phyloP scores from a whole-genome alignment of 352 stramenopile genomes.

The Phytophthora cactorum region DNA sequence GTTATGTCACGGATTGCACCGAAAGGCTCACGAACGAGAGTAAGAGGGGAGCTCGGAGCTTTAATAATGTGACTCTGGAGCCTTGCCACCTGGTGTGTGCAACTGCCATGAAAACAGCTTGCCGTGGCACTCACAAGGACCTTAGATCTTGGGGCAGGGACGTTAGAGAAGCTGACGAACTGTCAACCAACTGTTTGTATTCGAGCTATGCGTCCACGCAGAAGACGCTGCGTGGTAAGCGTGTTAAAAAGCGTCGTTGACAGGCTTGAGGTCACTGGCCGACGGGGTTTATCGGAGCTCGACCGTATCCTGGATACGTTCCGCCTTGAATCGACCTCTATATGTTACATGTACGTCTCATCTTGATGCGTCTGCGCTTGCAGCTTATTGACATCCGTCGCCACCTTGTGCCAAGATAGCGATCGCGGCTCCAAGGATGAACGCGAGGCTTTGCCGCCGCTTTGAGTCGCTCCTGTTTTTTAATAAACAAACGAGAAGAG shows the following conservation, averaged over 20 bases:
- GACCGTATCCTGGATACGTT: conserved; percentile 3
- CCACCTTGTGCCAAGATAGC: neutral
- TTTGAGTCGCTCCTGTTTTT: conserved; percentile 9
- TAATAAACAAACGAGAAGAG: neutral
- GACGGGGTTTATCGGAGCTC: conserved; percentile 6
- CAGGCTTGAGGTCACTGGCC: neutral
- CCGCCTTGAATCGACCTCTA: conserved; percentile 4
- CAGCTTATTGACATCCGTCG: conserved; percentile 6
- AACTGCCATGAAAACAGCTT: conserved; percentile 33
- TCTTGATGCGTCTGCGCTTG: conserved; percentile 18
- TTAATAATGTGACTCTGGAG: conserved; percentile 10
- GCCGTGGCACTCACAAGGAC: conserved; percentile 21
- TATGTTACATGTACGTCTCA: conserved; percentile 2
- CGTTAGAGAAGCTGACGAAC: conserved; percentile 14
- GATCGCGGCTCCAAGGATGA: conserved; percentile 4
- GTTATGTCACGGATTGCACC: conserved; percentile 46
- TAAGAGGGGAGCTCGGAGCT: conserved; percentile 14
- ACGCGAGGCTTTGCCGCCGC: conserved; percentile 8
- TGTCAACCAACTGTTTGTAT: neutral
- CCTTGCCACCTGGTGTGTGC: conserved; percentile 12
- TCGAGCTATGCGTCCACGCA: neutral
- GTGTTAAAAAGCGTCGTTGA: conserved; percentile 5
- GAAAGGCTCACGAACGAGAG: conserved; percentile 29
- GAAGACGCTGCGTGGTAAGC: conserved; percentile 2
- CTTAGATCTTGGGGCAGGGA: conserved; percentile 1